Conservation (phyloP, 164 flowering plant genomes). For the Vitis rotundifolia region DNA sequence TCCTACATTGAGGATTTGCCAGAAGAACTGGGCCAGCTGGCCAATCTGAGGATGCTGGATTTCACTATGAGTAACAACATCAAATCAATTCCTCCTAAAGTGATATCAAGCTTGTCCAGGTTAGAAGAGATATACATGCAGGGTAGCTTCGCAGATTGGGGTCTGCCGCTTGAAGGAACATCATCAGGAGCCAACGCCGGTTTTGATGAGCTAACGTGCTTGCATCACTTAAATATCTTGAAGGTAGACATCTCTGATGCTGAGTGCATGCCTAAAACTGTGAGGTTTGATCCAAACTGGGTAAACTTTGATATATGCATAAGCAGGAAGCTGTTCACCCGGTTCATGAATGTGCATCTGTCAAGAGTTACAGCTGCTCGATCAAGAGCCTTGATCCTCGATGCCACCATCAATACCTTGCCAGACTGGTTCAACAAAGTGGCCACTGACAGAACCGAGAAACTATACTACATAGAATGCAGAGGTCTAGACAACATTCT, state of each 20-base stretch:
- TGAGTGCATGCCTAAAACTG: neutral
- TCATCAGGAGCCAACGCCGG: neutral
- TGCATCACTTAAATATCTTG: neutral
- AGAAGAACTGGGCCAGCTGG: neutral
- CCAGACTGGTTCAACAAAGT: neutral
- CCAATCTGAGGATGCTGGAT: slow-evolving; percentile 5
- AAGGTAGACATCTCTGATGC: neutral
- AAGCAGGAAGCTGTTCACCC: no score
- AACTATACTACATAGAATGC: neutral
- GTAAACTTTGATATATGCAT: neutral
- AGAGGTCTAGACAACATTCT: neutral
- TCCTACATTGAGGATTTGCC: slow-evolving; percentile 2
- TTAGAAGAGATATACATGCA: slow-evolving; percentile 11
- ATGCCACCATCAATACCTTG: neutral
- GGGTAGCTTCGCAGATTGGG: neutral
- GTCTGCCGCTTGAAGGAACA: neutral
- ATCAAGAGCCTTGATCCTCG: no score
- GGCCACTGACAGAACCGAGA: neutral
- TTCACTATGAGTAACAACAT: neutral
- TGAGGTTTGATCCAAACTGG: neutral
- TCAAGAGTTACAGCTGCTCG: no score
- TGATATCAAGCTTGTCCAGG: neutral
- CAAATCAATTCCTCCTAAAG: neutral
- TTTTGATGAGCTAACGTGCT: neutral
- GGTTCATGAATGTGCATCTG: neutral